These are phyloP conservation scores for Kitagawia praeruptora DNA, from an alignment of 129 eudicot genomes.

Conservation along the genomic window DNA sequence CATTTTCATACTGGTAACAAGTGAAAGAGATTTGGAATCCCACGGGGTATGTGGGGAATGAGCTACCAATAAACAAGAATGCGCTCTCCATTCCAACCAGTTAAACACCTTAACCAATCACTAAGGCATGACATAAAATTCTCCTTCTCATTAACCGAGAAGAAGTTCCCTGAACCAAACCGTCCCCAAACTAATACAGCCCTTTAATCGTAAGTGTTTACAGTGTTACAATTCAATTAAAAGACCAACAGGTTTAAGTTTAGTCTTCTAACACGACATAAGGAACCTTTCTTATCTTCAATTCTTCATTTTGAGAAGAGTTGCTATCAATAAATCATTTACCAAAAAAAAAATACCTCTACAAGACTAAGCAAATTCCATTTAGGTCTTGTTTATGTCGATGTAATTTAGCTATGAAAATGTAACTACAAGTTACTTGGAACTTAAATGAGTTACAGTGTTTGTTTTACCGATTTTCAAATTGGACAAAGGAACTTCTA, in stretches of 20 bases:
- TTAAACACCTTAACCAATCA: not conserved
- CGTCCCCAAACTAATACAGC: not conserved
- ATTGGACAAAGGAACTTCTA: no score
- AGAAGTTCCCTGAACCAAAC: not conserved
- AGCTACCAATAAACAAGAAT: not conserved
- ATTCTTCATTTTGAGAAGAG: not conserved
- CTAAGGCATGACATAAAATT: not conserved
- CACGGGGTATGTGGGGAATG: not conserved
- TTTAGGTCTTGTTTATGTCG: no score
- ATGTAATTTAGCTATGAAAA: no score
- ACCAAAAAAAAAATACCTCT: no score
- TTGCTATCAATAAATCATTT: not conserved
- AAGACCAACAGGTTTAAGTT: not conserved
- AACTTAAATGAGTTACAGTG: no score
- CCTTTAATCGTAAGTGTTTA: not conserved
- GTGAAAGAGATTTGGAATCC: not conserved
- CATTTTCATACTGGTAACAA: not conserved
- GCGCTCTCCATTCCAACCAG: not conserved
- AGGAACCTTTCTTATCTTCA: not conserved
- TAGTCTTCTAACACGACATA: not conserved
- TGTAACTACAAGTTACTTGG: no score
- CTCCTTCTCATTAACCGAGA: not conserved
- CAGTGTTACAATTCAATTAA: not conserved
- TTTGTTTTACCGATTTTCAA: no score
- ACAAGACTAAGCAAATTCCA: not conserved